Conservation (phyloP, 2,329 filamentous ascomycete genomes). For the Talaromyces sp. region DNA sequence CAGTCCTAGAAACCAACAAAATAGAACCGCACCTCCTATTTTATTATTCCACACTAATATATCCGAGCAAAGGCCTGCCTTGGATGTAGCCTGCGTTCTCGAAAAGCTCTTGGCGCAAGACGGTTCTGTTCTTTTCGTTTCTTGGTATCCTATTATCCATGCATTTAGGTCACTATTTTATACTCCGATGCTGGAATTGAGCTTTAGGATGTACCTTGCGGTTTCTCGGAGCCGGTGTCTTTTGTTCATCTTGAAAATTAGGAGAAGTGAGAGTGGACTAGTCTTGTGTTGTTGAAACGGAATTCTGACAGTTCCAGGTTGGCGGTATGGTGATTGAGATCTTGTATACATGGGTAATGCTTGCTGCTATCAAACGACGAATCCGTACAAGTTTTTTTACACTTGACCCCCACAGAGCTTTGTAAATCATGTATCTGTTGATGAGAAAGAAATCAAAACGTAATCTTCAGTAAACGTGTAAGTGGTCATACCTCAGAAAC, state of each 20-base stretch:
- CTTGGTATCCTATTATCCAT: neutral
- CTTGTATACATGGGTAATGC: neutral
- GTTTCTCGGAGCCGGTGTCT: neutral
- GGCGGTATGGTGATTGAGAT: neutral
- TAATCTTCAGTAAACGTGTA: too few relatives aligned
- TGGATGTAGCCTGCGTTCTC: constrained; percentile 7
- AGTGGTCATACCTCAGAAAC: neutral
- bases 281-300: neutral
- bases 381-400: neutral
- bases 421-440: neutral
- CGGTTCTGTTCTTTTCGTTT: constrained; percentile 5
- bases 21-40: too few relatives aligned
- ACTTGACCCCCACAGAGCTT: neutral
- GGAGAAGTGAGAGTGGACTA: neutral
- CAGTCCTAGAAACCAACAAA: too few relatives aligned
- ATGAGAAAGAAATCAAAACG: neutral
- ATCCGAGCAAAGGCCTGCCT: neutral
- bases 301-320: neutral
- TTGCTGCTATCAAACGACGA: neutral
- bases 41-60: too few relatives aligned
- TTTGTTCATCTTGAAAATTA: neutral
- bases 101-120: constrained; percentile 4
- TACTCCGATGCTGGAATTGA: neutral
- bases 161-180: neutral
- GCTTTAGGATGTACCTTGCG: neutral